A percentile compares a stretch with the other conserved stretches of the same genome.
These are phyloP conservation scores for Phyllosticta ampelicida DNA, from an alignment of 2,329 filamentous ascomycete species.

Conservation along the genomic window DNA sequence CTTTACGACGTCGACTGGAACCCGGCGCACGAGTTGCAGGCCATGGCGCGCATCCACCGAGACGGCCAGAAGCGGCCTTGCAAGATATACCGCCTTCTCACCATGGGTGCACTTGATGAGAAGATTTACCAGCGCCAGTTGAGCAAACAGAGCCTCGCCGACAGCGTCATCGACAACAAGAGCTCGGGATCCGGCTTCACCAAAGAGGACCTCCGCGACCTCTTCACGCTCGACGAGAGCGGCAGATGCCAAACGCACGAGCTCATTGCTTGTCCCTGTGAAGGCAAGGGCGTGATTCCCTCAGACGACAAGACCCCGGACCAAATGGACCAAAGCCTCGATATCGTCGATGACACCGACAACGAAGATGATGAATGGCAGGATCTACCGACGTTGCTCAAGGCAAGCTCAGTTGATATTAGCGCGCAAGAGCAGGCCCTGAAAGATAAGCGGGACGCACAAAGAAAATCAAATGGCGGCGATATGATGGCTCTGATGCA, in stretches of 20 bases:
- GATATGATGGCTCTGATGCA: constrained; percentile 41
- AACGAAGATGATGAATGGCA: constrained; percentile 20
- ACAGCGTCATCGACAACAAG: constrained; percentile 61
- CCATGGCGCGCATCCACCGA: constrained; percentile 64
- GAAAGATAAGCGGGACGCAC: constrained; percentile 21
- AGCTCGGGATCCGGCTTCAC: constrained; percentile 51
- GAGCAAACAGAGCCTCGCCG: constrained; percentile 58
- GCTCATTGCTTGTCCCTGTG: constrained; percentile 52
- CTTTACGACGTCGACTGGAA: constrained; percentile 72
- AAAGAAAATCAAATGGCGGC: constrained; percentile 25
- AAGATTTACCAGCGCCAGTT: constrained; percentile 66
- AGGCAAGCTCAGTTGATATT: constrained; percentile 36
- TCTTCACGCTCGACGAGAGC: constrained; percentile 55
- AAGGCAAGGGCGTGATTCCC: constrained; percentile 34
- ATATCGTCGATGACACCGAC: constrained; percentile 14
- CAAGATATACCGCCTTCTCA: constrained; percentile 58
- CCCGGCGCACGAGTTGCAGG: constrained; percentile 60
- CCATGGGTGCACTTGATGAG: constrained; percentile 59
- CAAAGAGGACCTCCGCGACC: constrained; percentile 52
- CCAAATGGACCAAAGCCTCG: not conserved
- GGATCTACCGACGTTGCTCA: constrained; percentile 22
- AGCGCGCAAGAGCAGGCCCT: constrained; percentile 35
- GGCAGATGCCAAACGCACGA: constrained; percentile 57
- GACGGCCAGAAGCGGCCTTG: constrained; percentile 59
- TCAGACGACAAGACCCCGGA: constrained; percentile 9